Percentiles rank a stretch among this genome's conserved stretches.
phyloP scores from a whole-genome alignment of 495 filamentous ascomycete species.

The Tricharina praecox region DNA sequence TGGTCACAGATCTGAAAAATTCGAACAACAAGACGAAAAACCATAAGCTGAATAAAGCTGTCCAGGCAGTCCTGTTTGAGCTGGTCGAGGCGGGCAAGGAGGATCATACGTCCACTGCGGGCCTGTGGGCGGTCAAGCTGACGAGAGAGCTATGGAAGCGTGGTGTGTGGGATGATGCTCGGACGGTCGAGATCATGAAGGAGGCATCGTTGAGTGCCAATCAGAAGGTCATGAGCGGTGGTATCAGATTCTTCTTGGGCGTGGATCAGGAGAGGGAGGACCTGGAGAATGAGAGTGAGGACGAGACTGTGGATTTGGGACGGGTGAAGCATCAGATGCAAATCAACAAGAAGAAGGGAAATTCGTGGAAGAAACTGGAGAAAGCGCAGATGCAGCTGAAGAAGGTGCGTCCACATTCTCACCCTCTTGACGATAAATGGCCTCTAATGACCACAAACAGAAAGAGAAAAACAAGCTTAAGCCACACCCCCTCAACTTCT shows the following conservation, averaged over 20 bases:
- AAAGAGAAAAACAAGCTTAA: slow-evolving; percentile 77
- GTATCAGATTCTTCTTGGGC: slow-evolving; percentile 85
- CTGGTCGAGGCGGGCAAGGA: slow-evolving; percentile 48
- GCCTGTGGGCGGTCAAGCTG: slow-evolving; percentile 84
- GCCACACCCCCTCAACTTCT: slow-evolving; percentile 83
- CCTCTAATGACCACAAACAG: slow-evolving; percentile 16
- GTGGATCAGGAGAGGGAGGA: slow-evolving; percentile 91
- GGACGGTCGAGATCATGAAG: slow-evolving; percentile 57
- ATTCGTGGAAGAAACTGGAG: slow-evolving; percentile 52
- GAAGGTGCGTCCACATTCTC: slow-evolving; percentile 26
- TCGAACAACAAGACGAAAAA: slow-evolving; percentile 73
- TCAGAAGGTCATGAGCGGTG: slow-evolving; percentile 73
- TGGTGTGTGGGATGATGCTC: slow-evolving; percentile 74
- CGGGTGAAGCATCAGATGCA: slow-evolving; percentile 65
- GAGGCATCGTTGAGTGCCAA: slow-evolving; percentile 48
- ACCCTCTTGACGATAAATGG: not conserved
- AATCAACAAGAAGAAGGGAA: slow-evolving; percentile 82
- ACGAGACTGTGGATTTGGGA: slow-evolving; percentile 64
- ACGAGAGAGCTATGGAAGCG: slow-evolving; percentile 78
- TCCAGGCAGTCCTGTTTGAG: slow-evolving; percentile 84
- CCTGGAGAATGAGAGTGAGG: slow-evolving; percentile 70
- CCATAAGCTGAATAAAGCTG: slow-evolving; percentile 77
- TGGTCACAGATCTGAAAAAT: slow-evolving; percentile 71
- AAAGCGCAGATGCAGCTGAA: slow-evolving; percentile 62
- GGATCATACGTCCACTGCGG: slow-evolving; percentile 67